Evolutionary conservation across 2,329 filamentous ascomycete species (phyloP).

Genomic region (Botrytis paeoniae): DNA sequence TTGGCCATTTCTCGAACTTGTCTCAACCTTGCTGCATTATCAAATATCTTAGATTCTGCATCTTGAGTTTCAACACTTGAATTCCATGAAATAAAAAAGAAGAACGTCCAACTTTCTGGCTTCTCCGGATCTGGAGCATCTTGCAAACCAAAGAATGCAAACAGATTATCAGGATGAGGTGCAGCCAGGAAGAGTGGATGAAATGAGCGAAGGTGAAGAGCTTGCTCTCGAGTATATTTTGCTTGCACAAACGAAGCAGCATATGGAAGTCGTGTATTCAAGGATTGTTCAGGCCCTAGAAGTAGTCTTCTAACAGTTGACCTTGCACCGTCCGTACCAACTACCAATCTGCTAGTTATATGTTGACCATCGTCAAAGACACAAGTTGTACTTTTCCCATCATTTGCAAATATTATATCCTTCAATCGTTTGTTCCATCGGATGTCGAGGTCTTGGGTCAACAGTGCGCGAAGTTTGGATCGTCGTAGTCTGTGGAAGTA

Average conservation of each 20-base stretch:
- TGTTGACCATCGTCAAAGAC: constrained; percentile 38
- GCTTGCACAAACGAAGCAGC: constrained; percentile 46
- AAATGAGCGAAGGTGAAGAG: constrained; percentile 43
- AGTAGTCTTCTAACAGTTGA: constrained; percentile 36
- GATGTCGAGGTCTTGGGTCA: constrained; percentile 40
- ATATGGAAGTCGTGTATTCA: constrained; percentile 43
- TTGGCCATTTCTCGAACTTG: constrained; percentile 43
- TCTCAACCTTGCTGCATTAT: constrained; percentile 40
- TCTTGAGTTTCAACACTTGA: constrained; percentile 43
- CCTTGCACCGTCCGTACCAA: constrained; percentile 40
- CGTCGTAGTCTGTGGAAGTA: constrained; percentile 40
- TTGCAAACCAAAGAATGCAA: constrained; percentile 47
- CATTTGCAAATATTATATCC: constrained; percentile 35
- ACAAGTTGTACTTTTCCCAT: constrained; percentile 33
- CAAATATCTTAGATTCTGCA: constrained; percentile 36
- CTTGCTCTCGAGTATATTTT: constrained; percentile 43
- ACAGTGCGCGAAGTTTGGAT: constrained; percentile 40
- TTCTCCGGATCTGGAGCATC: constrained; percentile 40
- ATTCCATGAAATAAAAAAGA: constrained; percentile 48
- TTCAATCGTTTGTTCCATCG: constrained; percentile 42
- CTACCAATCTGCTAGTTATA: constrained; percentile 34
- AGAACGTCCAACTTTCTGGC: constrained; percentile 45
- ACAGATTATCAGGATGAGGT: constrained; percentile 44
- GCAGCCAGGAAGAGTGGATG: constrained; percentile 45
- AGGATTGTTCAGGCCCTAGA: constrained; percentile 35